Percentiles rank a stretch among this genome's conserved stretches.
These are phyloP conservation scores for Diplosphaera chodatii DNA, from an alignment of 139 green algal genomes.

Conservation along the genomic window DNA sequence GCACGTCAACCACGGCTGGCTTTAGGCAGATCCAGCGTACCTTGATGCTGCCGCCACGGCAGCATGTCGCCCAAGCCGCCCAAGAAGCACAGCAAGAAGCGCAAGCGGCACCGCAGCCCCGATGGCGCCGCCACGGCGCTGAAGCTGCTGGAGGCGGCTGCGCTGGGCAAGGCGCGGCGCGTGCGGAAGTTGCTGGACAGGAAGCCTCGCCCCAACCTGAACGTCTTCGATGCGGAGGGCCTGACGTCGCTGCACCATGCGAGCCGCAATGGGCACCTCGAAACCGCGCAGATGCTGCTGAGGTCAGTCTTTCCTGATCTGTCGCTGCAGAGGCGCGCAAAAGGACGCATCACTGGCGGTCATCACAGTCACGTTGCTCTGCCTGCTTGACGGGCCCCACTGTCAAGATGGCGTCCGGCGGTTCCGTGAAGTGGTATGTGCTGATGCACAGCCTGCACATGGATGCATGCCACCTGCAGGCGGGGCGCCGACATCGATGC, in stretches of 20 bases:
- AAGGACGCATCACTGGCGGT: too few relatives aligned
- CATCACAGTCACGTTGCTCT: too few relatives aligned
- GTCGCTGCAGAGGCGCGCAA: background rate
- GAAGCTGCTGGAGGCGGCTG: background rate
- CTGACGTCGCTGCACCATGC: slow-evolving; percentile 8
- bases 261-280: slow-evolving; percentile 19
- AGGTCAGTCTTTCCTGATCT: background rate
- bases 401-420: background rate
- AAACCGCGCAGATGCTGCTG: slow-evolving; percentile 13
- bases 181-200: background rate
- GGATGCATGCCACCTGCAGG: background rate
- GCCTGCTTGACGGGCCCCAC: too few relatives aligned
- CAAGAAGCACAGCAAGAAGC: slow-evolving; percentile 1
- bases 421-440: background rate
- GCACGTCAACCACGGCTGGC: too few relatives aligned
- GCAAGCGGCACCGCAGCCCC: background rate
- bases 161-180: background rate
- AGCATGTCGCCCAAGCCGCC: background rate
- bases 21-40: too few relatives aligned
- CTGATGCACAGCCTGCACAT: background rate
- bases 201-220: background rate
- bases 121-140: background rate
- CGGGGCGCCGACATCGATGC: slow-evolving; percentile 18
- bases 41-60: too few relatives aligned
- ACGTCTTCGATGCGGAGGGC: slow-evolving; percentile 1